These are phyloP conservation scores for Penicillium fimorum DNA, from an alignment of 495 filamentous ascomycete genomes.

Conservation along the genomic window DNA sequence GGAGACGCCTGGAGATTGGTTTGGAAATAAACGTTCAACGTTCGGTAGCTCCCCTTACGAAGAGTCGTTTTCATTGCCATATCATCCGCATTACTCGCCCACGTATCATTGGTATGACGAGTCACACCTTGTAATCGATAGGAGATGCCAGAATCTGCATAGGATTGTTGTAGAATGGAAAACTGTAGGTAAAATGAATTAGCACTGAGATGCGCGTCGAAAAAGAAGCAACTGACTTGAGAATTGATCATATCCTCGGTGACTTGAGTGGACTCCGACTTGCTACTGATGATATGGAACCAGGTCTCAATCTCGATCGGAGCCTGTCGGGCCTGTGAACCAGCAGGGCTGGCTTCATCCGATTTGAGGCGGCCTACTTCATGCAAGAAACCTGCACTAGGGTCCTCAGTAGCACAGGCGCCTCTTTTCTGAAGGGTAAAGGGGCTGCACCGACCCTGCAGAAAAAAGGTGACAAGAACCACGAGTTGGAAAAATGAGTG, in stretches of 20 bases:
- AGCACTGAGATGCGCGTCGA: neutral
- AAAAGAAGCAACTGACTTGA: slow-evolving; percentile 36
- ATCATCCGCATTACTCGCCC: slow-evolving; percentile 63
- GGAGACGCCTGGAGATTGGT: slow-evolving; percentile 40
- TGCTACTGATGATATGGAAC: slow-evolving; percentile 48
- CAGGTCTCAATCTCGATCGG: slow-evolving; percentile 49
- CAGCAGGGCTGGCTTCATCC: slow-evolving; percentile 13
- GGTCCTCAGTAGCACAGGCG: slow-evolving; percentile 41
- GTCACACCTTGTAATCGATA: slow-evolving; percentile 66
- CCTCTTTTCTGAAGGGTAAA: slow-evolving; percentile 23
- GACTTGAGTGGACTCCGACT: slow-evolving; percentile 30
- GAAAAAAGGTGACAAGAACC: slow-evolving; percentile 19
- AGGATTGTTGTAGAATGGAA: slow-evolving; percentile 44
- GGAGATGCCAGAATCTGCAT: slow-evolving; percentile 42
- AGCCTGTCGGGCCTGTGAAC: slow-evolving; percentile 24
- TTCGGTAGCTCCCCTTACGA: slow-evolving; percentile 49
- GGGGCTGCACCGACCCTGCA: slow-evolving; percentile 24
- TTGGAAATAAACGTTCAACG: slow-evolving; percentile 55
- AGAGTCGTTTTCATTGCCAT: slow-evolving; percentile 62
- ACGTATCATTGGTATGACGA: slow-evolving; percentile 69
- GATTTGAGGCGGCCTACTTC: slow-evolving; percentile 28
- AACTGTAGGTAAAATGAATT: slow-evolving; percentile 25
- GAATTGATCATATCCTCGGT: slow-evolving; percentile 41
- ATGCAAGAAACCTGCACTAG: slow-evolving; percentile 28
- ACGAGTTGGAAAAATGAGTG: slow-evolving; percentile 24